Evolutionary conservation across 306 rosid species (phyloP), one percentile per base, ranked within the genome.

Genomic region (Adenanthera pavonina): DNA sequence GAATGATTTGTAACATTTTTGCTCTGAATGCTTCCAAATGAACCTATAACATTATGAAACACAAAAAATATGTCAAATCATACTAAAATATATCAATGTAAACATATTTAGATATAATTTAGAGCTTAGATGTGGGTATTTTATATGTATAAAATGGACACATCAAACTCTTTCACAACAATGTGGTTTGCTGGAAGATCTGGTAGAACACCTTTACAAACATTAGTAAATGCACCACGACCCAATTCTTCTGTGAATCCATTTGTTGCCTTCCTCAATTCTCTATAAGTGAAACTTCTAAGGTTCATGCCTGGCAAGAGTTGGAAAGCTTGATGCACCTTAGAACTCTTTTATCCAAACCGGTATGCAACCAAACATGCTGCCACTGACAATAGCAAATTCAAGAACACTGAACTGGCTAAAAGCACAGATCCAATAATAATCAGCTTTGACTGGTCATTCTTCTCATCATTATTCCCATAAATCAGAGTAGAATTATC

Each of bases 201-300:
- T 1, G 47, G 6, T 12, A 80, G 30, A 36, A 15, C 30, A 60
- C 83, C 78, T 61, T 80, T 80, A 62, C 72, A 80, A 35, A 80
- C 78, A 34, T 33, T 72, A 12, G 72, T 51, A 72, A 71, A 80
- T 47, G 83, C 83, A 33, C 83, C 83, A n/a, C n/a, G 73, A 7
- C 84, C 84, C 0, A 80, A 33, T 49, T 72, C 67, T 73, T 80
- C 67, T 20, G n/a, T 49, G 84, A 80, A 72, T 13, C 67, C 78
- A 47, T 80, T 62, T 20, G 84, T 80, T 35, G 74, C 79, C 38
- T 57, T 52, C 17, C 41, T 81, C 33, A 81, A 20, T 48, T 75
- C 80, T 25, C 66, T 52, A n/a, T 65, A 65, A 51, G 69, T 81
- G 84, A 73, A 81, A 81, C 59, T 74, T 41, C 20, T 65, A 0